A percentile compares a stretch with the other conserved stretches of the same genome.
Conservation (phyloP, 257 asterid genomes). For the Solanum piurae region DNA sequence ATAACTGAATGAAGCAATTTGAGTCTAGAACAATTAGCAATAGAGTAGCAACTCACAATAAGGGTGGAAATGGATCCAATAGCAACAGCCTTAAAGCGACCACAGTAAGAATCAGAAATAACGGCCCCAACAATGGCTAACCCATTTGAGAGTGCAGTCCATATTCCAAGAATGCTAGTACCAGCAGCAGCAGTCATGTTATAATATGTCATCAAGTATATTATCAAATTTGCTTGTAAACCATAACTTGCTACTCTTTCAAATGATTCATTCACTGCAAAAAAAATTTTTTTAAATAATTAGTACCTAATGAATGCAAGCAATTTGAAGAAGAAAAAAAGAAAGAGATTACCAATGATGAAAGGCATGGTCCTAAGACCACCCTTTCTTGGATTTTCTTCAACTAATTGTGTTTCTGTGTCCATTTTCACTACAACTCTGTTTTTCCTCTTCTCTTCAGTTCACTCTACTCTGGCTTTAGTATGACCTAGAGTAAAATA, state of each 20-base stretch:
- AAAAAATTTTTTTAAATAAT: background rate
- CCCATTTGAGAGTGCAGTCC: conserved; percentile 11
- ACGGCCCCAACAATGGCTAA: conserved; percentile 10
- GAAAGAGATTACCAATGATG: background rate
- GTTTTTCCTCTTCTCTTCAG: background rate
- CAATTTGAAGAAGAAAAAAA: background rate
- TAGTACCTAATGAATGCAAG: no score
- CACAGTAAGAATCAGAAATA: conserved; percentile 10
- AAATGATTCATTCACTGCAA: conserved; percentile 12
- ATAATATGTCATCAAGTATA: conserved; percentile 8
- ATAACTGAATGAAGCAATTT: background rate
- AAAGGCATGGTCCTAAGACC: conserved; percentile 16
- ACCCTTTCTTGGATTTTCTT: background rate
- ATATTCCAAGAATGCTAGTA: background rate
- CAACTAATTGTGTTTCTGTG: background rate
- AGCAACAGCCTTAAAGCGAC: conserved; percentile 1
- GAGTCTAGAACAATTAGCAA: background rate
- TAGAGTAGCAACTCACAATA: background rate
- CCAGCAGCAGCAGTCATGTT: conserved; percentile 2
- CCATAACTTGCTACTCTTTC: conserved; percentile 11
- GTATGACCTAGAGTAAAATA: background rate
- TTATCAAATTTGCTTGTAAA: conserved; percentile 7
- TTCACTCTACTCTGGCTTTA: background rate
- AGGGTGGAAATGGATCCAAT: conserved; percentile 9
- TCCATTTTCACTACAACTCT: background rate